phyloP scores from a whole-genome alignment of 805 yeast species.

The Suhomyces pyralidae region DNA sequence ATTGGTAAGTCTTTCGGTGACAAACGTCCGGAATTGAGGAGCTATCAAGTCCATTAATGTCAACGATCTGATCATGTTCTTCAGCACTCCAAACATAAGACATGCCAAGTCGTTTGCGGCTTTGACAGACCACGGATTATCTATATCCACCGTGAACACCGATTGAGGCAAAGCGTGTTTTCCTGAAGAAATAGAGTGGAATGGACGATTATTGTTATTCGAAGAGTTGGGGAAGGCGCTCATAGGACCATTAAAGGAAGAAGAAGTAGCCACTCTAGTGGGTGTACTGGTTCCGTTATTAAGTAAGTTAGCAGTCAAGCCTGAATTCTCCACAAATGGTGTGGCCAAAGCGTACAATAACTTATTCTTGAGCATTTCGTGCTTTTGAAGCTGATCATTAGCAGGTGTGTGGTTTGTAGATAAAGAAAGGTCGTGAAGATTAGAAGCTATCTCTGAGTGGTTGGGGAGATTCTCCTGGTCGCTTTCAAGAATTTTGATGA shows the following conservation, averaged over 20 bases:
- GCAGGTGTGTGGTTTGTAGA: constrained; percentile 30
- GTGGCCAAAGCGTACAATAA: constrained; percentile 64
- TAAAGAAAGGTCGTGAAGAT: constrained; percentile 57
- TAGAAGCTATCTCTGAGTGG: constrained; percentile 45
- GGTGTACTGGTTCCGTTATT: constrained; percentile 17
- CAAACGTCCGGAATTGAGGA: constrained; percentile 70
- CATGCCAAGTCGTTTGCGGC: constrained; percentile 91
- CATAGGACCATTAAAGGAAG: not conserved
- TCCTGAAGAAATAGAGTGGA: constrained; percentile 64
- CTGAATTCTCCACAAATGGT: constrained; percentile 50
- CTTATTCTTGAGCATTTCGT: constrained; percentile 42
- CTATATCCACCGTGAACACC: constrained; percentile 72
- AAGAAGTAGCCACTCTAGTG: constrained; percentile 1
- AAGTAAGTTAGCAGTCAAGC: constrained; percentile 23
- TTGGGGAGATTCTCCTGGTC: constrained; percentile 27
- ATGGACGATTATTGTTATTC: constrained; percentile 38
- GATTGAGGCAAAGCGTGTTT: constrained; percentile 79
- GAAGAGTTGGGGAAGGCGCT: constrained; percentile 17
- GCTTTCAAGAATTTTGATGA: constrained; percentile 47
- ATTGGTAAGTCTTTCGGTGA: constrained; percentile 51
- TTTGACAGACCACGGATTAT: constrained; percentile 73
- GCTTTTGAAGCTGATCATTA: constrained; percentile 25
- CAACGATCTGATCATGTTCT: constrained; percentile 55
- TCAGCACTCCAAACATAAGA: constrained; percentile 77
- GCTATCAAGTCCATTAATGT: constrained; percentile 76